A percentile compares a stretch with the other conserved stretches of the same genome.
Evolutionary conservation across 768 basidiomycete genomes (phyloP).

Genomic region (Mycena amicta): DNA sequence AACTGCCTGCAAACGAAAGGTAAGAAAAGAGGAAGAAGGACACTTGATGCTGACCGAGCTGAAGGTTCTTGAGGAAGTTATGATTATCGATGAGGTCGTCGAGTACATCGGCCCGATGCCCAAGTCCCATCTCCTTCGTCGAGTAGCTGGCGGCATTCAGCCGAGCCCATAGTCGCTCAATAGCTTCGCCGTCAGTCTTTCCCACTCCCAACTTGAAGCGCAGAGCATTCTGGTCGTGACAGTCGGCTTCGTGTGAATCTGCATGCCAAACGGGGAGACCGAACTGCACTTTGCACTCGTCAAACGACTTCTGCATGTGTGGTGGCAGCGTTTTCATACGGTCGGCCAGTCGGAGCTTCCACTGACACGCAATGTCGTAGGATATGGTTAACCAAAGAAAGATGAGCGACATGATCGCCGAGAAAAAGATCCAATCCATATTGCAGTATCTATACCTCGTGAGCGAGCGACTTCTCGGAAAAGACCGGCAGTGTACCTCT

Average conservation of each 20-base stretch:
- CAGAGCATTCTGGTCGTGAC: conserved; percentile 24
- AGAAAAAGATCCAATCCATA: conserved; percentile 1
- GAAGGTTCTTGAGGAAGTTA: conserved; percentile 13
- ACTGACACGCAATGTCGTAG: conserved; percentile 1
- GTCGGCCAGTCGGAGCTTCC: conserved; percentile 17
- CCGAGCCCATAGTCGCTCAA: conserved; percentile 33
- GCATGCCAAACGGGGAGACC: conserved; percentile 33
- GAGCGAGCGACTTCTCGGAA: not conserved
- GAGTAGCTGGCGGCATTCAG: conserved; percentile 34
- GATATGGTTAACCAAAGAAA: not conserved
- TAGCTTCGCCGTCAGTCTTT: conserved; percentile 37
- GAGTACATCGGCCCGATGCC: conserved; percentile 6
- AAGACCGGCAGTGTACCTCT: conserved; percentile 20
- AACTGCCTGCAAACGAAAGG: conserved; percentile 5
- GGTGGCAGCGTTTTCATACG: conserved; percentile 19
- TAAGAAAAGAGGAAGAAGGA: not conserved
- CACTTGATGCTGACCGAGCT: conserved; percentile 1
- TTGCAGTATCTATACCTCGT: not conserved
- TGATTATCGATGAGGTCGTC: conserved; percentile 15
- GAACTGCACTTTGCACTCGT: conserved; percentile 6
- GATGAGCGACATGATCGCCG: not conserved
- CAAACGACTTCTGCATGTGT: not conserved
- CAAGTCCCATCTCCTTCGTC: conserved; percentile 42
- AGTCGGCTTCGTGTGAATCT: conserved; percentile 24
- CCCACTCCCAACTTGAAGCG: conserved; percentile 33